These are phyloP conservation scores for Colletotrichum sp. DNA, from an alignment of 2,329 filamentous ascomycete species.

Conservation along the genomic window DNA sequence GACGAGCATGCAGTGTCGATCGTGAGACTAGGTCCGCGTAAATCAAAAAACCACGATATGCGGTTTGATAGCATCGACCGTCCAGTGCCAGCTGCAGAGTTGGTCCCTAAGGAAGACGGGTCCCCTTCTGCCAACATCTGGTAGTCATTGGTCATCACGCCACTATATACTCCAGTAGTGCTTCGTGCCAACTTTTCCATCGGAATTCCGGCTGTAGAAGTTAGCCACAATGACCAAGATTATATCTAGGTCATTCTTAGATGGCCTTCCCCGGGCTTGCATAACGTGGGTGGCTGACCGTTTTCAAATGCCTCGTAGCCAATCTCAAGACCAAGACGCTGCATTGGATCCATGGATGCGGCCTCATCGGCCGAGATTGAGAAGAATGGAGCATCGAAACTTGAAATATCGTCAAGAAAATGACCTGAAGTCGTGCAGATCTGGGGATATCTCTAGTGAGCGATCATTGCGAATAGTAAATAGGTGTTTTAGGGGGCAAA, in stretches of 20 bases:
- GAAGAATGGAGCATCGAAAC: not conserved
- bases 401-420: not conserved
- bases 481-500: not conserved
- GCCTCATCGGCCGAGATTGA: not conserved
- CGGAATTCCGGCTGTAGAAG: conserved; percentile 17
- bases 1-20: conserved; percentile 41
- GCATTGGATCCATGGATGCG: conserved; percentile 1
- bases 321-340: not conserved
- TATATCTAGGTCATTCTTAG: not conserved
- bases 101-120: conserved; percentile 26
- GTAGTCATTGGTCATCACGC: conserved; percentile 38
- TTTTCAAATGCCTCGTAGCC: conserved; percentile 3
- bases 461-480: not conserved
- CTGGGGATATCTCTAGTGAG: not conserved
- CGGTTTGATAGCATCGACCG: conserved; percentile 27
- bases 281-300: not conserved
- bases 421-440: not conserved
- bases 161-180: conserved; percentile 35
- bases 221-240: not conserved
- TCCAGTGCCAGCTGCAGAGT: conserved; percentile 29
- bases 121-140: conserved; percentile 33
- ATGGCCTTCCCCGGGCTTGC: not conserved
- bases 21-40: conserved; percentile 32
- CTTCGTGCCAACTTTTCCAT: conserved; percentile 26
- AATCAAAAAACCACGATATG: conserved; percentile 29